Base-by-base conservation (phyloP, 345 rosid genomes). In the Diplotaxis tenuifolia region DNA sequence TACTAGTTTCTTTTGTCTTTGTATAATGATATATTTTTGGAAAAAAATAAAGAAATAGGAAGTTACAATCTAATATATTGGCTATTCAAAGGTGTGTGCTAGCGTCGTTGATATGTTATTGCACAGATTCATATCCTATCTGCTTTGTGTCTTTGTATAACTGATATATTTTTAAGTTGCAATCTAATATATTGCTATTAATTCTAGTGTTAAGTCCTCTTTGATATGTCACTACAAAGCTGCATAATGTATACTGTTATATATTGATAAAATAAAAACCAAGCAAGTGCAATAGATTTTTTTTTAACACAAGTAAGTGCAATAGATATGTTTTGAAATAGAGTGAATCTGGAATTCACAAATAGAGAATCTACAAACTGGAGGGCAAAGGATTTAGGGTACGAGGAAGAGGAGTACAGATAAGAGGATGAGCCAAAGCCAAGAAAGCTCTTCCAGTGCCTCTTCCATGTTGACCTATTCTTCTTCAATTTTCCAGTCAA, bases 391-490 rank as follows among this genome's bases (percentile, higher is more conserved):
- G 38, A 11, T 65, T 28, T 16, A 47, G 0, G 40, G 3, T 8
- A 9, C 70, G 40, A 65, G 40, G 22, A 73, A 58, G 19, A 64
- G 70, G 53, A 71, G 25, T 42, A 58, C 25, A 65, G 3, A 15
- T 27, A 45, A 47, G 15, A 1, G 69, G 69, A 16, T 65, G 57
- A 27, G 78, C 80, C 82, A 83, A 11, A 10, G 47, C n/a, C 38
- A 76, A 2, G 14, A 70, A 42, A 52, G 68, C 8, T 76, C 70
- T 20, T 40, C 5, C 67, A 49, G 38, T 9, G 69, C 78, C 2
- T 67, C 72, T 27, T 80, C 27, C 82, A 71, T 77, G 47, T 67
- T 45, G 34, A 68, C 53, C 1, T 67, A 53, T 6, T 64, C 77
- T 18, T 38, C 79, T 25, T 57, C 21, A 12, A 71, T 22, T 20